A percentile compares a stretch with the other conserved stretches of the same genome.
Conservation (phyloP, 495 filamentous ascomycete species). For the Podospora fimiseda region DNA sequence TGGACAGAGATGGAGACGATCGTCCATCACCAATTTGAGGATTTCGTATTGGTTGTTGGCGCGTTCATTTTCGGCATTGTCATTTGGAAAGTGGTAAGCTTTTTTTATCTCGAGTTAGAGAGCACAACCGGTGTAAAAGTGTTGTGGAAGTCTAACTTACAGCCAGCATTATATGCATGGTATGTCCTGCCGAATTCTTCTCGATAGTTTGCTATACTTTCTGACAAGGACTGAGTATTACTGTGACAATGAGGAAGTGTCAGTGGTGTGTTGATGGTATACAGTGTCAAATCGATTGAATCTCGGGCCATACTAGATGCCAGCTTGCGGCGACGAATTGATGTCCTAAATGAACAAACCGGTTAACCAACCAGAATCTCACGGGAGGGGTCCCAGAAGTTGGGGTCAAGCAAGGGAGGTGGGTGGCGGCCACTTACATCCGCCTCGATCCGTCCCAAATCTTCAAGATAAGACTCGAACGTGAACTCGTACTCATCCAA, state of each 20-base stretch:
- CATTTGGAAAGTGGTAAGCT: conserved; percentile 58
- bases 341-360: not conserved
- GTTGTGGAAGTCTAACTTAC: conserved; percentile 21
- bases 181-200: conserved; percentile 59
- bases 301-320: conserved; percentile 14
- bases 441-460: conserved; percentile 21
- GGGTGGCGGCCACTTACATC: conserved; percentile 23
- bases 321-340: conserved; percentile 7
- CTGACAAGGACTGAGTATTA: conserved; percentile 31
- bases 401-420: not conserved
- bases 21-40: conserved; percentile 47
- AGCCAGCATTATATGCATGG: conserved; percentile 48
- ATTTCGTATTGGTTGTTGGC: conserved; percentile 57
- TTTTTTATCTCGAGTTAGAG: no score
- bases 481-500: conserved; percentile 26
- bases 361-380: not conserved
- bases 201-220: conserved; percentile 39
- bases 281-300: conserved; percentile 1
- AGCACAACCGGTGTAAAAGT: no score
- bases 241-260: conserved; percentile 15
- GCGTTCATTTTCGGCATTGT: conserved; percentile 47
- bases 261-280: no score
- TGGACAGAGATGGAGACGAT: conserved; percentile 53
- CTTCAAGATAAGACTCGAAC: conserved; percentile 27
- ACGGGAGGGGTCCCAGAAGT: not conserved